phyloP scores from a whole-genome alignment of 2,329 filamentous ascomycete genomes.

The Sphaerulina populicola region DNA sequence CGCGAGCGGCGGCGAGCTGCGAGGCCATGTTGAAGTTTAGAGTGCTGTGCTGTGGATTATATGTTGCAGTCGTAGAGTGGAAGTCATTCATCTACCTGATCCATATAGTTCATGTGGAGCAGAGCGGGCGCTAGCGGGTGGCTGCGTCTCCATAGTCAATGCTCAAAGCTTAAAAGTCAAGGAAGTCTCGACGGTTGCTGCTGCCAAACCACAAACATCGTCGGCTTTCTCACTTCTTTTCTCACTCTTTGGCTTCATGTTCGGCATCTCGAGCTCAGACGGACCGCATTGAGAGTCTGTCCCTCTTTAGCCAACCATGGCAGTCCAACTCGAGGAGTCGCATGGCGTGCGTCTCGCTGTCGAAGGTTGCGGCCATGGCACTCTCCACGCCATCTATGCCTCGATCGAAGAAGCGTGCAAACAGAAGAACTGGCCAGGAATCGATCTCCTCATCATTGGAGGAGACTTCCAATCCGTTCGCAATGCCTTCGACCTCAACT shows the following conservation, averaged over 20 bases:
- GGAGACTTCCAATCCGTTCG: conserved; percentile 92
- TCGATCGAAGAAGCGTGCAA: conserved; percentile 62
- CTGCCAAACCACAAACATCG: not conserved
- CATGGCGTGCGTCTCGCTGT: conserved; percentile 61
- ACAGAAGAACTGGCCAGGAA: conserved; percentile 64
- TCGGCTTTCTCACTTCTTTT: not conserved
- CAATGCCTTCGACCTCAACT: conserved; percentile 76
- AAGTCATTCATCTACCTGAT: not conserved
- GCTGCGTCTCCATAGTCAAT: not conserved
- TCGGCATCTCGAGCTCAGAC: no score
- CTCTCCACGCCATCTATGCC: conserved; percentile 82
- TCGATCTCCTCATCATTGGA: conserved; percentile 88
- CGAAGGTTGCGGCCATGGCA: conserved; percentile 89
- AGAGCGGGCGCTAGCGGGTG: conserved; percentile 6
- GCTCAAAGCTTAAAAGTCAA: not conserved
- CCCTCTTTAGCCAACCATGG: not conserved
- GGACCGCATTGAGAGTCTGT: not conserved
- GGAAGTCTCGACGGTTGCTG: not conserved
- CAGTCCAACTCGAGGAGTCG: not conserved
- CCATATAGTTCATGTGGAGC: not conserved
- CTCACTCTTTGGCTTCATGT: no score
- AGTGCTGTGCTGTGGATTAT: not conserved
- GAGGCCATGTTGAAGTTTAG: not conserved
- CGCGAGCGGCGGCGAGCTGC: not conserved
- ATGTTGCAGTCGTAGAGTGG: not conserved